Evolutionary conservation across 2,329 filamentous ascomycete species (phyloP), one percentile per base, ranked within the genome.

Genomic region (Monilinia fructigena): DNA sequence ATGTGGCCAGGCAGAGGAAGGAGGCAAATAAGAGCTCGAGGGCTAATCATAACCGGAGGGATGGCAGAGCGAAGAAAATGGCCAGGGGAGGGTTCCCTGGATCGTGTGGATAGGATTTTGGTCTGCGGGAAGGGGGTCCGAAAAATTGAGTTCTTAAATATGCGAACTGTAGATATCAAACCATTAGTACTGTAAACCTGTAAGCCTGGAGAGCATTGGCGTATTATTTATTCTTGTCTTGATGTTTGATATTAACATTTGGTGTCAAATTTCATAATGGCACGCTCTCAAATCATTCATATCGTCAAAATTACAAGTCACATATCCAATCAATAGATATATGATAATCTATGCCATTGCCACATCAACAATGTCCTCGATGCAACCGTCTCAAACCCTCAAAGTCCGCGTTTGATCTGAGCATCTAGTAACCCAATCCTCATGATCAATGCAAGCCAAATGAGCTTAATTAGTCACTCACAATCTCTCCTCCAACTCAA

Each of bases 1-100:
- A 92, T 71, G 79, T 81, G 64, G 89, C 90, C 12, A 83, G 92
- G 71, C 84, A 88, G 72, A 84, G 85, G 69, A 97, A 97, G 76
- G 93, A 96, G 75, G 87, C 90, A 35, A 90, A 88, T 72, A 97
- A 97, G 77, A 84, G 88, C 3, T 91, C 89, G 28, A 82, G 89
- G 68, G 93, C 92, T 42, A 97, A 97, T 75, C 93, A 97, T 76
- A 95, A 92, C 77, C 86, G 93, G 35, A 85, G 92, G 60, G 90
- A 96, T 75, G 84, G 84, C 68, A 80, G 85, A 47, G 86, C 86
- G 16, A 86, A 78, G 74, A 90, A 90, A 78, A 87, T 89, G 85
- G 84, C 84, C 18, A 81, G 86, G 35, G 83, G 81, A 10, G 81
- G 81, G 5, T 78, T 81, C 68, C 68, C 73, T 55, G 72, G 74